A percentile compares a stretch with the other conserved stretches of the same genome.
These are phyloP conservation scores for Colletotrichum spinosum DNA, from an alignment of 2,329 filamentous ascomycete genomes.

Conservation along the genomic window DNA sequence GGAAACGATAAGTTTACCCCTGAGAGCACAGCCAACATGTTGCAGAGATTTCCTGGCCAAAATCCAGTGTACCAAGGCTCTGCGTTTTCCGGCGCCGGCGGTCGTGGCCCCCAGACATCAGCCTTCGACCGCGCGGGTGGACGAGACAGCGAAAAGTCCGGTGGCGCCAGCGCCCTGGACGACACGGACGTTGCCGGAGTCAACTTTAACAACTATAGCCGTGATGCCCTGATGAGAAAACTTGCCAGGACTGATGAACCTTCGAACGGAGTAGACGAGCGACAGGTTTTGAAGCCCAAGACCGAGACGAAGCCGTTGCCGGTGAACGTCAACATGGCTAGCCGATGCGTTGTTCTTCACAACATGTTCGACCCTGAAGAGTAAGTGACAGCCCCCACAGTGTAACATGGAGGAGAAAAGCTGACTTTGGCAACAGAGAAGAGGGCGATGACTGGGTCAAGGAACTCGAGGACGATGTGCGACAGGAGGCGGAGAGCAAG, in stretches of 20 bases:
- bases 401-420: background rate
- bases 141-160: slow-evolving; percentile 89
- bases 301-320: slow-evolving; percentile 82
- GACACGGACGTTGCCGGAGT: slow-evolving; percentile 98
- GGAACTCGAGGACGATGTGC: slow-evolving; percentile 93
- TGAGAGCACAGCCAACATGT: slow-evolving; percentile 91
- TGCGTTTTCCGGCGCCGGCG: slow-evolving; percentile 89
- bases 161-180: slow-evolving; percentile 93
- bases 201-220: slow-evolving; percentile 99
- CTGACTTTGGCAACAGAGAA: slow-evolving; percentile 71
- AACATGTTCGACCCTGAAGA: slow-evolving; percentile 95
- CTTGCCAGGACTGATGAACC: slow-evolving; percentile 94
- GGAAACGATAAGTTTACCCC: slow-evolving; percentile 99
- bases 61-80: slow-evolving; percentile 87
- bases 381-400: slow-evolving; percentile 66
- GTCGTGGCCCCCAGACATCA: slow-evolving; percentile 85
- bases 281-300: slow-evolving; percentile 81
- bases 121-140: slow-evolving; percentile 92
- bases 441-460: slow-evolving; percentile 90
- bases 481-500: slow-evolving; percentile 90
- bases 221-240: slow-evolving; percentile 98
- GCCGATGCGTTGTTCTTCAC: slow-evolving; percentile 91
- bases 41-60: slow-evolving; percentile 91
- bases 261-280: slow-evolving; percentile 73
- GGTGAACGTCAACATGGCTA: slow-evolving; percentile 90